phyloP scores from a whole-genome alignment of 768 basidiomycete species.

The Tricholoma bakamatsutake region DNA sequence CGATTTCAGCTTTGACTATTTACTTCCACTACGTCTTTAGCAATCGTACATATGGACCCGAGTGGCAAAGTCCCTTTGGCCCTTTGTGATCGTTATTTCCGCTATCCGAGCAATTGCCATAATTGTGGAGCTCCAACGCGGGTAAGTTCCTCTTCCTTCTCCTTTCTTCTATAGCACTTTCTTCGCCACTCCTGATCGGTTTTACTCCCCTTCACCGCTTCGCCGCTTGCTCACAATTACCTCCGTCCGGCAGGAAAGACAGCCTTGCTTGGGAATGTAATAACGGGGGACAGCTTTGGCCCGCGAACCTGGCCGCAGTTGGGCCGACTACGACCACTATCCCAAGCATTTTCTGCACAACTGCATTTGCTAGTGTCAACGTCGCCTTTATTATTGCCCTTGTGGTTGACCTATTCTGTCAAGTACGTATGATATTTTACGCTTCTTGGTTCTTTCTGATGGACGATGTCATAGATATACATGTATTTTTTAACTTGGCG shows the following conservation, averaged over 20 bases:
- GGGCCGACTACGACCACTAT: constrained; percentile 34
- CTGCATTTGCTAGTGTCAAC: constrained; percentile 56
- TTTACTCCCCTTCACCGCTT: not conserved
- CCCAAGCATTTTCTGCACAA: constrained; percentile 50
- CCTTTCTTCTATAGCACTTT: not conserved
- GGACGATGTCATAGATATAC: constrained; percentile 45
- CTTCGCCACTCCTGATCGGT: constrained; percentile 2
- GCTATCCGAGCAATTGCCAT: constrained; percentile 64
- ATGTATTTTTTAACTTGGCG: constrained; percentile 76
- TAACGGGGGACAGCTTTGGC: constrained; percentile 64
- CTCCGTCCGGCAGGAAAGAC: constrained; percentile 41
- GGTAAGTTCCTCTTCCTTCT: constrained; percentile 37
- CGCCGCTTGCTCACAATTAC: constrained; percentile 13
- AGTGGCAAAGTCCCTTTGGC: constrained; percentile 63
- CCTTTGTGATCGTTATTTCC: constrained; percentile 60
- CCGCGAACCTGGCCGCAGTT: constrained; percentile 35
- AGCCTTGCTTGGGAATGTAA: constrained; percentile 71
- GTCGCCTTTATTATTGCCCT: constrained; percentile 60
- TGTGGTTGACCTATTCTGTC: constrained; percentile 59
- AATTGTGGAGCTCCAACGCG: constrained; percentile 67
- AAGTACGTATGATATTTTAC: constrained; percentile 37
- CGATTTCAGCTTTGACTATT: constrained; percentile 7
- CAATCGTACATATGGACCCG: constrained; percentile 66
- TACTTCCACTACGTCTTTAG: constrained; percentile 29
- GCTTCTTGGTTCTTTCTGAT: constrained; percentile 20